Base-by-base conservation (phyloP, 1,284 basidiomycete genomes). In the Malassezia restricta region DNA sequence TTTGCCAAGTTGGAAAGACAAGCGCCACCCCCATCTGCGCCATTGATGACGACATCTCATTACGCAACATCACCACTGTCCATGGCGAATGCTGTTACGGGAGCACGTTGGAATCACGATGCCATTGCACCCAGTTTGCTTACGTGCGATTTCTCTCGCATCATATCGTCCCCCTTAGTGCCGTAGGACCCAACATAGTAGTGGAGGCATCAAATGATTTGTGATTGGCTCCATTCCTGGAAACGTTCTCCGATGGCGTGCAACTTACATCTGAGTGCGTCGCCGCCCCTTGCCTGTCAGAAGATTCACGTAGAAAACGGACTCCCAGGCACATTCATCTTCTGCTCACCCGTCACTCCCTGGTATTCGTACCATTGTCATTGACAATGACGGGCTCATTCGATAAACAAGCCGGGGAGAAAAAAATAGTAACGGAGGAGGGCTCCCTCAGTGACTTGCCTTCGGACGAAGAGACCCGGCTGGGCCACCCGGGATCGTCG, bases 211-310 rank as follows among this genome's bases (percentile, higher is more conserved):
- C 20, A 24, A 24, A 24, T 24, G 39, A 12, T 28, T 17, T 47
- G 15, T 39, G 44, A 47, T 47, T 47, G 33, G 35, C 17, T 15
- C 35, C 6, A 20, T 33, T 9, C 20, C 20, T 24, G 20, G n/a
- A n/a, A 24, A 7, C 27, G 3, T 6, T 47, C 44, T 39, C 30
- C 33, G 35, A 47, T 47, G 44, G 27, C 44, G 44, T 44, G 43
- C 43, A 28, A 44, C 43, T 24, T 44, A 44, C 43, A 44, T 44
- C 32, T 14, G n/a, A 11, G 29, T 35, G 43, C 43, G 33, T 28
- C 29, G 15, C 28, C 40, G 14, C 12, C 14, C 40, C 40, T 27
- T 29, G 40, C 20, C 20, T 24, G 20, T 24, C 20, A 24, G 20
- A 24, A 24, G 20, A 24, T 24, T 24, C 20, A 24, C 20, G 20